A percentile compares a stretch with the other conserved stretches of the same genome.
Conservation (phyloP, 2,329 filamentous ascomycete genomes). For the Apiospora arundinis region DNA sequence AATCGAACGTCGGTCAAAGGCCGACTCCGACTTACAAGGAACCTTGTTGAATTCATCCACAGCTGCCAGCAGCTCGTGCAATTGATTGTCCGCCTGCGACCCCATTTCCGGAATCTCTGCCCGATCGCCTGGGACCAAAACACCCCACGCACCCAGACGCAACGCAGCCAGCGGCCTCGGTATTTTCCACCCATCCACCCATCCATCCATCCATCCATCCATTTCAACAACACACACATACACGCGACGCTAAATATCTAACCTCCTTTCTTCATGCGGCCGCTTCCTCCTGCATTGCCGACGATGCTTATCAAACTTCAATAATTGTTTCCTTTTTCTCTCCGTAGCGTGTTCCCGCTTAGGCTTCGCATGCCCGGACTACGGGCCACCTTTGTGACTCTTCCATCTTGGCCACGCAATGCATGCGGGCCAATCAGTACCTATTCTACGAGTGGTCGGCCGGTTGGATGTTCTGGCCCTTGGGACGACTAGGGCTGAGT, state of each 20-base stretch:
- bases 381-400: background rate
- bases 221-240: background rate
- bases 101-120: conserved; percentile 11
- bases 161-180: background rate
- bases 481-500: background rate
- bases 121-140: conserved; percentile 15
- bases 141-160: background rate
- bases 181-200: background rate
- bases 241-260: background rate
- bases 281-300: background rate
- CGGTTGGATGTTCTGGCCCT: background rate
- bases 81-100: background rate
- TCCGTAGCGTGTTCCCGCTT: background rate
- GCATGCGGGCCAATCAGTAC: background rate
- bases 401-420: conserved; percentile 2
- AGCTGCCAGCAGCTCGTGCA: too few relatives aligned
- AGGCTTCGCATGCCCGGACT: too few relatives aligned
- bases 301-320: background rate
- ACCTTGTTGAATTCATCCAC: background rate
- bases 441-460: background rate
- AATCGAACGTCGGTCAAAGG: background rate
- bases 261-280: background rate
- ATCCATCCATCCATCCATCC: background rate
- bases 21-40: background rate
- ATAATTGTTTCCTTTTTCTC: background rate